phyloP scores from a whole-genome alignment of 2,329 filamentous ascomycete genomes.

The Alternaria longipes region DNA sequence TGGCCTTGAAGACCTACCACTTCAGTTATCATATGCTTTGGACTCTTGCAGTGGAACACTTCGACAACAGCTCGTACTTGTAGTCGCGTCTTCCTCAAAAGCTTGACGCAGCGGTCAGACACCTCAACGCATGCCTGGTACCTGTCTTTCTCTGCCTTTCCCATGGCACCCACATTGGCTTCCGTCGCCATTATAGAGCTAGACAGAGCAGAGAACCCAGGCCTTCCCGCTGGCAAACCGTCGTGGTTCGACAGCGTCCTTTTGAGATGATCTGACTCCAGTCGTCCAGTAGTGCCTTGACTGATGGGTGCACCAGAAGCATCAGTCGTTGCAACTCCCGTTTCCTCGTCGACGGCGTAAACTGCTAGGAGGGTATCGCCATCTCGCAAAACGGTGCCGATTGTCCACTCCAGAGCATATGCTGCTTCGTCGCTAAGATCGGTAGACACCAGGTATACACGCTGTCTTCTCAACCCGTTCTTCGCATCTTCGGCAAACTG shows the following conservation, averaged over 20 bases:
- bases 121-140: constrained; percentile 83
- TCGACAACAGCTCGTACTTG: constrained; percentile 95
- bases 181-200: constrained; percentile 48
- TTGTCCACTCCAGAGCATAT: constrained; percentile 96
- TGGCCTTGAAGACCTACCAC: constrained; percentile 64
- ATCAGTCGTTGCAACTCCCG: constrained; percentile 59
- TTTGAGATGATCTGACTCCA: constrained; percentile 77
- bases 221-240: constrained; percentile 43
- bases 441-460: constrained; percentile 95
- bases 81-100: constrained; percentile 88
- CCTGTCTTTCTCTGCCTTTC: constrained; percentile 76
- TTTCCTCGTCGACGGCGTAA: constrained; percentile 91
- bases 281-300: constrained; percentile 76
- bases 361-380: constrained; percentile 94
- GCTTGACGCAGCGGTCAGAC: constrained; percentile 81
- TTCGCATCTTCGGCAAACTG: constrained; percentile 80
- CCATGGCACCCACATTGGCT: constrained; percentile 53
- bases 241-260: constrained; percentile 65
- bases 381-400: constrained; percentile 91
- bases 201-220: constrained; percentile 43
- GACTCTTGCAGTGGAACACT: constrained; percentile 97
- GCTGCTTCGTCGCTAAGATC: constrained; percentile 94
- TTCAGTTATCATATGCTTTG: constrained; percentile 94
- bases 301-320: constrained; percentile 66
- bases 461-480: constrained; percentile 77